Evolutionary conservation across 73 alveolate genomes (phyloP).

Genomic region (Tetrahymena thermophila): DNA sequence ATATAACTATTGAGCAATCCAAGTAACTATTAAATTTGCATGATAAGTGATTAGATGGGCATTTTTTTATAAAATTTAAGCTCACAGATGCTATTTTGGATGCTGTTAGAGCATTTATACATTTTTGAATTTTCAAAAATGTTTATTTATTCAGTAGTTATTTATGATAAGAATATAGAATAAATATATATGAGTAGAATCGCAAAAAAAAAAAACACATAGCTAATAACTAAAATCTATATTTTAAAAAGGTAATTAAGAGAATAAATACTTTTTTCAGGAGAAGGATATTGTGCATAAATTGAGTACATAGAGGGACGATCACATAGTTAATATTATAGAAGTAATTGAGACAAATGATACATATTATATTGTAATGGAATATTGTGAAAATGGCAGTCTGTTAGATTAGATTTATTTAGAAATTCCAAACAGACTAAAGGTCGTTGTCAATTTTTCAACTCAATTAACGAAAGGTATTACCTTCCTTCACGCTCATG

Average conservation of each 20-base stretch:
- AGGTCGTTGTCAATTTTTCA: neutral
- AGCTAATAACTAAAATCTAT: neutral
- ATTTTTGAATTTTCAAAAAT: neutral
- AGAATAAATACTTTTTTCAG: neutral
- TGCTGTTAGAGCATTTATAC: neutral
- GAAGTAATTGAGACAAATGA: neutral
- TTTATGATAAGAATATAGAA: neutral
- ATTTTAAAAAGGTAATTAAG: neutral
- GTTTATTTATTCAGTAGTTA: neutral
- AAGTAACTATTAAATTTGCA: neutral
- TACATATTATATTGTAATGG: constrained; percentile 13
- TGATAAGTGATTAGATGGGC: neutral
- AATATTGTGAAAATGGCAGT: constrained; percentile 8
- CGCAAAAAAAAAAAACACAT: neutral
- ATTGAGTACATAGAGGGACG: neutral
- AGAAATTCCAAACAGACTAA: neutral
- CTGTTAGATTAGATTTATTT: neutral
- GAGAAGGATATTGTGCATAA: neutral
- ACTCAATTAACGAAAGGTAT: constrained; percentile 11
- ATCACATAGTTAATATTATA: neutral
- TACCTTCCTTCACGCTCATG: neutral
- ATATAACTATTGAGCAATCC: neutral
- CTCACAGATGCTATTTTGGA: neutral
- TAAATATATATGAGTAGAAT: neutral
- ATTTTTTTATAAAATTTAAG: no score